A percentile compares a stretch with the other conserved stretches of the same genome.
Evolutionary conservation across 129 eudicot genomes (phyloP).

Genomic region (Arctium minus): DNA sequence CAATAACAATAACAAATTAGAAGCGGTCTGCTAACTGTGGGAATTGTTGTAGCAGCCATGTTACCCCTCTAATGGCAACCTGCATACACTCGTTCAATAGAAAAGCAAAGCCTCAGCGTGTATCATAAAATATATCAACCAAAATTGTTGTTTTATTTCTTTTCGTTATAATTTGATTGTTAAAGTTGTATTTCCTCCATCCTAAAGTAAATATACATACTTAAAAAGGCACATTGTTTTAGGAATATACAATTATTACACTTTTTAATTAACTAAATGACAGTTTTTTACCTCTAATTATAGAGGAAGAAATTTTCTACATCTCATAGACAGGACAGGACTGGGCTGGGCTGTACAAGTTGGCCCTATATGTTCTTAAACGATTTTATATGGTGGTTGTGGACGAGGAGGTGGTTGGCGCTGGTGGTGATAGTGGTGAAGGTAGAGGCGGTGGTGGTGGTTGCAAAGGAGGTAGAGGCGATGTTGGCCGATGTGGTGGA

Average conservation of each 20-base stretch:
- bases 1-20: conserved; percentile 10
- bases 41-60: conserved; percentile 89
- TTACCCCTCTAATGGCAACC: conserved; percentile 79
- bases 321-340: too few relatives aligned
- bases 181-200: not conserved
- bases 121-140: not conserved
- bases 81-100: conserved; percentile 26
- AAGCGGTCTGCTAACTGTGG: conserved; percentile 72
- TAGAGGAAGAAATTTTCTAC: too few relatives aligned
- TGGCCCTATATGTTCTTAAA: too few relatives aligned
- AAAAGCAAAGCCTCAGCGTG: not conserved
- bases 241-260: not conserved
- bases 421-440: too few relatives aligned
- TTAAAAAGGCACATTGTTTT: not conserved
- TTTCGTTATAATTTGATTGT: not conserved
- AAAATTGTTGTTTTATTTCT: not conserved
- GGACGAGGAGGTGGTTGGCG: too few relatives aligned
- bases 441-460: too few relatives aligned
- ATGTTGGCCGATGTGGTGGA: too few relatives aligned
- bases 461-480: too few relatives aligned
- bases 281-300: too few relatives aligned
- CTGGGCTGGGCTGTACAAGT: too few relatives aligned
- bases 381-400: too few relatives aligned
- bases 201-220: not conserved
- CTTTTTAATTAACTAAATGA: too few relatives aligned